Evolutionary conservation across 1,284 basidiomycete species (phyloP), one percentile per base, ranked within the genome.

Genomic region (Mixia osmundae): DNA sequence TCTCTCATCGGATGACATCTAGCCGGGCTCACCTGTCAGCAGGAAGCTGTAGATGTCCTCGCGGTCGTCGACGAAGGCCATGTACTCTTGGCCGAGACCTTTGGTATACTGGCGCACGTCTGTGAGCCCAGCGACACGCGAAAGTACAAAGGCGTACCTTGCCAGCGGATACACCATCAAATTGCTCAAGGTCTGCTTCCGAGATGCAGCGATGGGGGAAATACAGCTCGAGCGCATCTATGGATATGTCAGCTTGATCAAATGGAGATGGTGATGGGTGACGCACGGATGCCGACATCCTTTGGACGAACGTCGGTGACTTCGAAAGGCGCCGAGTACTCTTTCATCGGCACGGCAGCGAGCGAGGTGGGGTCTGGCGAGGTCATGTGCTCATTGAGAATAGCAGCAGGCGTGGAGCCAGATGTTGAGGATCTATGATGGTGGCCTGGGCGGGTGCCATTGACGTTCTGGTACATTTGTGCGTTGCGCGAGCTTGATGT

Each of bases 41-140:
- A 82, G 75, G 57, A 95, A 89, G 21, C 87, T 91, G 69, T 94
- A 91, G 67, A 97, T 91, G 63, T 97, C 89, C 61, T 95, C 89
- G 44, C 57, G 54, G 43, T 50, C 50, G 36, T 49, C 46, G 39
- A 42, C 43, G 43, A 49, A 51, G 23, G 49, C 49, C 89, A 97
- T 97, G 66, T 71, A 87, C 61, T 94, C 74, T 59, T 94, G 83
- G 41, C 89, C 91, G 32, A 99, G 75, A 54, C 91, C 91, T 55
- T 97, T 94, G 50, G 91, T 99, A 67, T 99, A 97, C 63, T 43
- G 30, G 9, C 11, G 3, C n/a, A 25, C 14, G 19, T 29, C 5
- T 25, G 3, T 33, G 16, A 34, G 20, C 20, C 11, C 19, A 25
- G 12, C 12, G 16, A 33, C 27, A 14, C 21, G 7, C 16, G 16